phyloP scores from a whole-genome alignment of 495 filamentous ascomycete genomes.

The Aspergillus taichungensis region DNA sequence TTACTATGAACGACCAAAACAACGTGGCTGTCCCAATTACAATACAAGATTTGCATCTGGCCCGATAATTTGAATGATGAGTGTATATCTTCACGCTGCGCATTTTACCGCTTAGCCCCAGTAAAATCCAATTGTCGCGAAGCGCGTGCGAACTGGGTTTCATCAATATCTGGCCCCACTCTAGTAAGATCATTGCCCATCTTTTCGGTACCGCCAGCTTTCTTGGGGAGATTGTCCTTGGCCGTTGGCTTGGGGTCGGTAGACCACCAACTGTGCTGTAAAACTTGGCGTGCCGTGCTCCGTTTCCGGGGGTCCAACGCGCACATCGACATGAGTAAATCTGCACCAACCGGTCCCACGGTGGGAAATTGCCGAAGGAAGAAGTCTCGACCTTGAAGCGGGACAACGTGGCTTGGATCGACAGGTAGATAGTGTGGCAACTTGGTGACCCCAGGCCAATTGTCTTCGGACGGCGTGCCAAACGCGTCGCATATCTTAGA shows the following conservation, averaged over 20 bases:
- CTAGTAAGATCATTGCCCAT: constrained; percentile 79
- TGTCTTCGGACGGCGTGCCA: constrained; percentile 86
- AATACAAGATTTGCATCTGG: no score
- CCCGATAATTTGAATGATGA: no score
- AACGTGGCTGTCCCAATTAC: no score
- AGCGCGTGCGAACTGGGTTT: constrained; percentile 58
- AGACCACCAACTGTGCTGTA: constrained; percentile 82
- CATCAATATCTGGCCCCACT: constrained; percentile 63
- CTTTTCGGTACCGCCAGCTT: constrained; percentile 57
- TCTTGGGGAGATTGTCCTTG: constrained; percentile 74
- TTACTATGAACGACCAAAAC: no score
- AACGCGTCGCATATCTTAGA: constrained; percentile 71
- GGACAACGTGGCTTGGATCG: constrained; percentile 42
- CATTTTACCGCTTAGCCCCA: background rate
- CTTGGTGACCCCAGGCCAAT: constrained; percentile 86
- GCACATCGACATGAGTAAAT: constrained; percentile 80
- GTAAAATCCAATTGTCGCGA: constrained; percentile 83
- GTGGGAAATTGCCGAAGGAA: constrained; percentile 66
- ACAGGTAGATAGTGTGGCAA: constrained; percentile 65
- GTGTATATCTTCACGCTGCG: no score
- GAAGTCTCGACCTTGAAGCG: constrained; percentile 57
- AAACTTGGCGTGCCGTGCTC: constrained; percentile 61
- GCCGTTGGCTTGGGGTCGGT: constrained; percentile 73
- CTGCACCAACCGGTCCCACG: constrained; percentile 70
- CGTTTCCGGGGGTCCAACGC: constrained; percentile 76